phyloP scores from a whole-genome alignment of 768 basidiomycete species.

The Saitozyma sp. region DNA sequence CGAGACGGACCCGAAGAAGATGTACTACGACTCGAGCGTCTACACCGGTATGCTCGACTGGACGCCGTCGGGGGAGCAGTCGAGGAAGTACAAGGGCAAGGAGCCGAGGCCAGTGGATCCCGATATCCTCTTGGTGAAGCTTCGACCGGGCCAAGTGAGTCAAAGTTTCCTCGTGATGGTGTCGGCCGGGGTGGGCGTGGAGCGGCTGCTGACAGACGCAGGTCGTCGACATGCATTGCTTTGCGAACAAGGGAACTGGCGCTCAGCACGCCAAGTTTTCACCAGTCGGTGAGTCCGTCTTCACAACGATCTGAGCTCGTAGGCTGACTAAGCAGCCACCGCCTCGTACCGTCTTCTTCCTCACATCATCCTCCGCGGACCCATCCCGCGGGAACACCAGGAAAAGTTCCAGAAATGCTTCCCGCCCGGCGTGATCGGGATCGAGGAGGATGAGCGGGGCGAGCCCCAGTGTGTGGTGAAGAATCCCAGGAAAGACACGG shows the following conservation, averaged over 20 bases:
- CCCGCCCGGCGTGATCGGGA: slow-evolving; percentile 60
- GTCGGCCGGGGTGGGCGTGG: background rate
- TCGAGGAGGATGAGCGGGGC: slow-evolving; percentile 53
- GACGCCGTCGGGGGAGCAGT: slow-evolving; percentile 81
- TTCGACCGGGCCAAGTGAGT: slow-evolving; percentile 78
- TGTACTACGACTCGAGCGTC: slow-evolving; percentile 66
- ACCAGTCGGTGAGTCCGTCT: slow-evolving; percentile 69
- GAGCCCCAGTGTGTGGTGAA: slow-evolving; percentile 61
- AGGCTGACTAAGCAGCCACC: slow-evolving; percentile 63
- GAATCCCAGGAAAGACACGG: slow-evolving; percentile 71
- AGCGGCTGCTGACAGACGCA: slow-evolving; percentile 12
- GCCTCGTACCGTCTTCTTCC: slow-evolving; percentile 94
- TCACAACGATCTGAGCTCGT: background rate
- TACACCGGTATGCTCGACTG: slow-evolving; percentile 60
- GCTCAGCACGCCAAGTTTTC: slow-evolving; percentile 96
- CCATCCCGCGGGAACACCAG: slow-evolving; percentile 73
- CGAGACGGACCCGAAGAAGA: slow-evolving; percentile 62
- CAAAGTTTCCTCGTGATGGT: background rate
- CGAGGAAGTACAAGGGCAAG: slow-evolving; percentile 52
- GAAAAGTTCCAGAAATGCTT: slow-evolving; percentile 86
- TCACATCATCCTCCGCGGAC: slow-evolving; percentile 68
- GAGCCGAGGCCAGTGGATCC: slow-evolving; percentile 37
- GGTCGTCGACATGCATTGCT: slow-evolving; percentile 76
- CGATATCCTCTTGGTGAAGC: slow-evolving; percentile 85
- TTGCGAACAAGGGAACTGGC: slow-evolving; percentile 74